Evolutionary conservation across 2,329 filamentous ascomycete species (phyloP).

Genomic region (Seiridium cupressi): DNA sequence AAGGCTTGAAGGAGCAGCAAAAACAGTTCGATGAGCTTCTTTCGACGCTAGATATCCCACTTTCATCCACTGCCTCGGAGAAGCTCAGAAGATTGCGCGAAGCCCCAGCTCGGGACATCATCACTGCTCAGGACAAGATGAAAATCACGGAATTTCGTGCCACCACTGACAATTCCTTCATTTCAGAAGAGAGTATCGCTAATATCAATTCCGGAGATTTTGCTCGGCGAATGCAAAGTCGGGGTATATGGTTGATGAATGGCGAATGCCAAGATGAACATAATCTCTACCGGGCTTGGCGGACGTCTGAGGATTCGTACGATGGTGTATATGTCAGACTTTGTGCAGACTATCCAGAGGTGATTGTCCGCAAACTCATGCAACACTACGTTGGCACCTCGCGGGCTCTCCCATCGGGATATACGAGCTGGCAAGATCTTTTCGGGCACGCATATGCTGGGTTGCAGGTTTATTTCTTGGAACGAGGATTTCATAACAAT

Average conservation of each 20-base stretch:
- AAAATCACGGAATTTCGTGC: constrained; percentile 11
- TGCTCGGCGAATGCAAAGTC: constrained; percentile 11
- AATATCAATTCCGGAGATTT: constrained; percentile 10
- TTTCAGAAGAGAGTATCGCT: constrained; percentile 1
- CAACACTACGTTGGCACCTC: constrained; percentile 5
- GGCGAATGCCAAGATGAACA: constrained; percentile 12
- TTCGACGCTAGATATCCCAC: constrained; percentile 6
- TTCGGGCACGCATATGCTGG: constrained; percentile 11
- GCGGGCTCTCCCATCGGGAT: background rate
- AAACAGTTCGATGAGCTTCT: constrained; percentile 13
- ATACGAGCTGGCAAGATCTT: constrained; percentile 10
- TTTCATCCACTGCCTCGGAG: background rate
- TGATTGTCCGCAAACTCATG: background rate
- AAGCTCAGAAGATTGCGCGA: constrained; percentile 6
- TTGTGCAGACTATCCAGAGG: constrained; percentile 9
- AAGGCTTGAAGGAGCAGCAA: constrained; percentile 14
- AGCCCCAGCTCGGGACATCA: background rate
- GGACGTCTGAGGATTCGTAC: constrained; percentile 9
- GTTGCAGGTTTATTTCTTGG: constrained; percentile 10
- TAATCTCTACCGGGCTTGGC: constrained; percentile 9
- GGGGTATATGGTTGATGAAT: constrained; percentile 11
- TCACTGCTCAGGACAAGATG: constrained; percentile 9
- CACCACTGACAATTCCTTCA: constrained; percentile 8
- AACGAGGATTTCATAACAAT: constrained; percentile 10
- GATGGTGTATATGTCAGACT: constrained; percentile 7